Evolutionary conservation across 2,329 filamentous ascomycete species (phyloP).

Genomic region (Fusarium phyllophilum): DNA sequence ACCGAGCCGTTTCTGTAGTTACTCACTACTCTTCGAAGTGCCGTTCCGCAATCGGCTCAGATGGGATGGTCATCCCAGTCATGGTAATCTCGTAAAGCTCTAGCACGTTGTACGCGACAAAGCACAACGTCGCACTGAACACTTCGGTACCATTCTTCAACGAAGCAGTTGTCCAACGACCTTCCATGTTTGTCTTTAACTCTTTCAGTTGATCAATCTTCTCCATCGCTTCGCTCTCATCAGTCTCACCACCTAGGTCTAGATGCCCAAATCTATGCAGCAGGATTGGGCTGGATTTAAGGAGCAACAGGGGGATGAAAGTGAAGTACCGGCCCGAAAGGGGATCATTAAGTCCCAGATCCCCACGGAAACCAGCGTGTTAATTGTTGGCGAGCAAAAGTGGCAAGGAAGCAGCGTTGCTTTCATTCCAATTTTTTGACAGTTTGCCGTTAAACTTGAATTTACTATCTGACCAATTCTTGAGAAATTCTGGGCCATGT

Average conservation of each 20-base stretch:
- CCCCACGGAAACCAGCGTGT: accelerated
- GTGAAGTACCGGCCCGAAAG: background rate
- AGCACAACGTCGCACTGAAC: background rate
- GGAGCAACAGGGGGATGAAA: background rate
- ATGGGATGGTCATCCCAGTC: too few relatives aligned
- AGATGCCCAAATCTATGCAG: background rate
- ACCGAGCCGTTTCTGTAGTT: background rate
- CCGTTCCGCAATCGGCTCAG: background rate
- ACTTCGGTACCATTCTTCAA: background rate
- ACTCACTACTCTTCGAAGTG: background rate
- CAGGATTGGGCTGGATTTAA: background rate
- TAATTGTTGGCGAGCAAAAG: background rate
- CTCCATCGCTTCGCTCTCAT: background rate
- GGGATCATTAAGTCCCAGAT: background rate
- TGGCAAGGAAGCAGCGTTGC: background rate
- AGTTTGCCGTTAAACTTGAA: background rate
- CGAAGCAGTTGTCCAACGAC: background rate
- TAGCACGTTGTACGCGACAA: accelerated
- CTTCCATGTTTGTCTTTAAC: background rate
- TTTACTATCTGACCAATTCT: background rate
- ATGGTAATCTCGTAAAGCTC: background rate
- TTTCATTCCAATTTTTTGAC: background rate
- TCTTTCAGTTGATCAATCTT: background rate
- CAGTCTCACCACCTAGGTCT: background rate
- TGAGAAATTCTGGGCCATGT: background rate